Conservation (phyloP, 1,284 basidiomycete species). For the Lignosus rhinocerotis region DNA sequence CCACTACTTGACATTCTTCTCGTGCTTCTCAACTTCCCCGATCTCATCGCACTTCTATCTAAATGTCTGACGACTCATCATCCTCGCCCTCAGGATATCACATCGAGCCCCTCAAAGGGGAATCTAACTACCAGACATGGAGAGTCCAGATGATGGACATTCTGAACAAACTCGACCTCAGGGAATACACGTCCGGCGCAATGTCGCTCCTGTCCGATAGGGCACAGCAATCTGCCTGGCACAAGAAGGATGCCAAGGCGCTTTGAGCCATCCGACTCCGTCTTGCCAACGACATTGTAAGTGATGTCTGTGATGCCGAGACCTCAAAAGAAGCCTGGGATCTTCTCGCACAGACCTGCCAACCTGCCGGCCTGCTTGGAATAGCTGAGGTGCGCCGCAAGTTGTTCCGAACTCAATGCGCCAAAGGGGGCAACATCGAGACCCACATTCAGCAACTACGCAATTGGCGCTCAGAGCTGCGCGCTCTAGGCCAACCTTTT, state of each 20-base stretch:
- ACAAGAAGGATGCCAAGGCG: conserved; percentile 15
- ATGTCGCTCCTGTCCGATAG: neutral
- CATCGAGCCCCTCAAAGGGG: conserved; percentile 34
- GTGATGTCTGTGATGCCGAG: conserved; percentile 1
- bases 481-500: conserved; percentile 1
- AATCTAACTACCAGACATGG: conserved; percentile 34
- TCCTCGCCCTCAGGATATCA: too few species aligned
- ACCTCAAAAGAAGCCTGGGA: conserved; percentile 21
- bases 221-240: neutral
- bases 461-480: neutral
- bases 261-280: conserved; percentile 12
- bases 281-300: conserved; percentile 3
- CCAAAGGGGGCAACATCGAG: conserved; percentile 17
- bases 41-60: too few species aligned
- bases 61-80: conserved; percentile 2
- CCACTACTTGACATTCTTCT: too few species aligned
- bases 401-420: conserved; percentile 12
- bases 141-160: conserved; percentile 35
- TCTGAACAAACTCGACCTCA: conserved; percentile 29
- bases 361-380: conserved; percentile 6
- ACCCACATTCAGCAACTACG: neutral
- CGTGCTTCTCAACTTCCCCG: too few species aligned
- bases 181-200: conserved; percentile 21
- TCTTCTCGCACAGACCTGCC: conserved; percentile 9
- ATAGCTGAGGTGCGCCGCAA: conserved; percentile 7